Evolutionary conservation across 306 rosid genomes (phyloP).

Genomic region (Vicia faba): DNA sequence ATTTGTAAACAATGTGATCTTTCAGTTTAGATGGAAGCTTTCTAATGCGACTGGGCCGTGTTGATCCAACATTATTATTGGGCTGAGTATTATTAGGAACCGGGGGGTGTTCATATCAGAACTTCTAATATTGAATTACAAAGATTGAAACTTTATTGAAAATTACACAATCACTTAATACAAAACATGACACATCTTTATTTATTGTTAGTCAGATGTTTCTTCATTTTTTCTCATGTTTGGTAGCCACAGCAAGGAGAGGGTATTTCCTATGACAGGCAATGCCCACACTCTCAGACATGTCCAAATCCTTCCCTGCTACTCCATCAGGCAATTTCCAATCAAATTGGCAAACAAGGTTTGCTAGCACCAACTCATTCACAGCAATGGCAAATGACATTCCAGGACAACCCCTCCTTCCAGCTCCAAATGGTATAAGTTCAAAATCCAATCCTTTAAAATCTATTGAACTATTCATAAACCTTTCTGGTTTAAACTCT

Average conservation of each 20-base stretch:
- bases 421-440: background rate
- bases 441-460: background rate
- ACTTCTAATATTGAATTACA: too few relatives aligned
- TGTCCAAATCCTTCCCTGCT: conserved; percentile 20
- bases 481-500: too few relatives aligned
- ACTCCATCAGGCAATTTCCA: background rate
- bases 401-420: background rate
- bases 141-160: too few relatives aligned
- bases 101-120: too few relatives aligned
- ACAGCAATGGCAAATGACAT: background rate
- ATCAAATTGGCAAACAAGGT: background rate
- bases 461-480: background rate
- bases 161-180: background rate
- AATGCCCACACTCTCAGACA: background rate
- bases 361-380: background rate
- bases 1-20: too few relatives aligned
- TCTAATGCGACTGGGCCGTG: too few relatives aligned
- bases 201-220: too few relatives aligned
- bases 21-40: too few relatives aligned
- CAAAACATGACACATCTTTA: background rate
- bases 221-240: background rate
- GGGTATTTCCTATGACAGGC: conserved; percentile 8
- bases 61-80: too few relatives aligned
- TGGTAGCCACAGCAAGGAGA: conserved; percentile 4
- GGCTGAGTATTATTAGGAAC: too few relatives aligned